Percentiles rank a stretch among this genome's conserved stretches.
These are phyloP conservation scores for Tillandsia fasciculata DNA, from an alignment of 176 grass and related monocot genomes.

Conservation along the genomic window DNA sequence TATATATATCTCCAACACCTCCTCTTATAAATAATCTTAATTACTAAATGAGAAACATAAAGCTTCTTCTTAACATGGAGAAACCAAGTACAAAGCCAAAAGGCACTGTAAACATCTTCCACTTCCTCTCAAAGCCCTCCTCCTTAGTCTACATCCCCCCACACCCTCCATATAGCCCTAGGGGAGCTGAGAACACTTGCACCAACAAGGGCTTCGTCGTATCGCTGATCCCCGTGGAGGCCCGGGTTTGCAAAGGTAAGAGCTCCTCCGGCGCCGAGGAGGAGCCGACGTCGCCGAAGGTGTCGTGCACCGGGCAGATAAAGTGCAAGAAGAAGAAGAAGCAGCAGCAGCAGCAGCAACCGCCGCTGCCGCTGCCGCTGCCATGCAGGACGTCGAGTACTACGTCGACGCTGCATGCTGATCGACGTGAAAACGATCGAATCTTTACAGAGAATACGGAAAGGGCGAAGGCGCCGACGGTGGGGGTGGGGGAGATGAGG, in stretches of 20 bases:
- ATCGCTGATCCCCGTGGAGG: constrained; percentile 65
- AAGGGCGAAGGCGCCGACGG: background rate
- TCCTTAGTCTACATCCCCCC: constrained; percentile 31
- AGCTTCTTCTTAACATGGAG: background rate
- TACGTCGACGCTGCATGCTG: too few relatives aligned
- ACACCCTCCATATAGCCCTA: constrained; percentile 5
- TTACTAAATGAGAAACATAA: too few relatives aligned
- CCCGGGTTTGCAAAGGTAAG: constrained; percentile 22
- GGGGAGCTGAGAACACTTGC: background rate
- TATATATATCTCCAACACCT: too few relatives aligned
- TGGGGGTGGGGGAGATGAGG: constrained; percentile 60
- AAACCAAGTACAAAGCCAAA: constrained; percentile 17
- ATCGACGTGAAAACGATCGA: too few relatives aligned
- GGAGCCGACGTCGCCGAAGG: constrained; percentile 77
- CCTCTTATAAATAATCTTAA: too few relatives aligned
- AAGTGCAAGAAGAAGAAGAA: constrained; percentile 45
- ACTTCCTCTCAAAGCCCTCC: constrained; percentile 44
- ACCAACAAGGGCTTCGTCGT: constrained; percentile 68
- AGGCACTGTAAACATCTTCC: constrained; percentile 25
- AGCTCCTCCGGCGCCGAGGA: constrained; percentile 22
- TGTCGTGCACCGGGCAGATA: constrained; percentile 88
- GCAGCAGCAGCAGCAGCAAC: constrained; percentile 15
- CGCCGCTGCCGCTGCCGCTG: background rate
- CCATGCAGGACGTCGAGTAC: too few relatives aligned
- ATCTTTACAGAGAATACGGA: too few relatives aligned